Conservation (phyloP, 768 basidiomycete genomes). For the Pleurotus citrinopileatus region DNA sequence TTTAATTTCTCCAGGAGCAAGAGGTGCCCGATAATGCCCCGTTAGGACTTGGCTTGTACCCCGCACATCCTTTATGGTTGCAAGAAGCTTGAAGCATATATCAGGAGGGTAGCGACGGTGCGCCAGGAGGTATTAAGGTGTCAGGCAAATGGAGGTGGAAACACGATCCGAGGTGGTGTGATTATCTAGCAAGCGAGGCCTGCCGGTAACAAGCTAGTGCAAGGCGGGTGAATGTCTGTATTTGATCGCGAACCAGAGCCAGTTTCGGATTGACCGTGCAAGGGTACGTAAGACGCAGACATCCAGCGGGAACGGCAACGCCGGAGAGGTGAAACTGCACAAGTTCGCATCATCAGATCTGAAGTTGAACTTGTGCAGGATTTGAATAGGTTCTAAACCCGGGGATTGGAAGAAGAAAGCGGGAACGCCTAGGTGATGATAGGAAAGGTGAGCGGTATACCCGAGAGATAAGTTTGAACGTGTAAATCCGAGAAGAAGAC, state of each 20-base stretch:
- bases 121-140: background rate
- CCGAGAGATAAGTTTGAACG: background rate
- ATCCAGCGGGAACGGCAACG: background rate
- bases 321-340: background rate
- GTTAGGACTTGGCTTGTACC: background rate
- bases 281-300: background rate
- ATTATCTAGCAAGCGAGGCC: background rate
- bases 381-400: too few species aligned
- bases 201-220: too few species aligned
- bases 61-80: background rate
- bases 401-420: background rate
- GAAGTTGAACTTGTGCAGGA: background rate
- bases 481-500: background rate
- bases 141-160: background rate
- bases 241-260: background rate
- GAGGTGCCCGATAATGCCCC: background rate
- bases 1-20: background rate
- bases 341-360: too few species aligned
- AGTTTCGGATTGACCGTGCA: background rate
- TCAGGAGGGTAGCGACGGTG: background rate
- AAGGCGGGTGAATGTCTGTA: background rate
- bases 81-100: background rate
- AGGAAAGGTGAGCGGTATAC: background rate
- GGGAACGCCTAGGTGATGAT: background rate
- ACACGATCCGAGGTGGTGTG: background rate